A percentile compares a stretch with the other conserved stretches of the same genome.
These are phyloP conservation scores for Klebsormidium nitens DNA, from an alignment of 139 green algal genomes.

Conservation along the genomic window DNA sequence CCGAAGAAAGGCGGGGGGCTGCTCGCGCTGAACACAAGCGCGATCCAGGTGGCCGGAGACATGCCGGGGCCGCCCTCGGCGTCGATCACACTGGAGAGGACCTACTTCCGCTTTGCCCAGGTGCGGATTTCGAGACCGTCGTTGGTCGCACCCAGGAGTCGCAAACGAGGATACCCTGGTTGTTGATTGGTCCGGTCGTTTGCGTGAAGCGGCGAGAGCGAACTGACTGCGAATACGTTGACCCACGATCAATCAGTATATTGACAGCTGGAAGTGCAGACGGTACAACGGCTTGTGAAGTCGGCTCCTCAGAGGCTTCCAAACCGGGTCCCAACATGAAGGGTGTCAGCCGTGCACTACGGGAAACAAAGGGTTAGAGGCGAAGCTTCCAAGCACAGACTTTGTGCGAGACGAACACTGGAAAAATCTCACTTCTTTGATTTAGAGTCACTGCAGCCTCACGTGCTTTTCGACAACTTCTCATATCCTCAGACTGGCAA, in stretches of 20 bases:
- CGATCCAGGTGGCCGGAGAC: no score
- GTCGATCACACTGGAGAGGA: neutral
- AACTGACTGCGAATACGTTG: no score
- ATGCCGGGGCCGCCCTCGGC: neutral
- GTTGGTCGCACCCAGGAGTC: neutral
- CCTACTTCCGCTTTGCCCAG: neutral
- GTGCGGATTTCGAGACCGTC: neutral
- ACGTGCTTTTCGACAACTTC: no score
- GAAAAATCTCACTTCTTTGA: neutral
- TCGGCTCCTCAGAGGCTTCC: no score
- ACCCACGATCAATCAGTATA: no score
- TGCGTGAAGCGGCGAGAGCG: no score
- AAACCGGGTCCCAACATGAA: no score
- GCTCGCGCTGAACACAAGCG: neutral
- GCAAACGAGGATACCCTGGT: neutral
- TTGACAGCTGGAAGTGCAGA: no score
- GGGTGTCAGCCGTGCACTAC: neutral
- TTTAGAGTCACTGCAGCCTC: no score
- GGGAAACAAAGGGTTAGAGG: neutral
- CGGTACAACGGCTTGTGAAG: no score
- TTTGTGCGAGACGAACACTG: neutral
- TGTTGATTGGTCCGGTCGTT: no score
- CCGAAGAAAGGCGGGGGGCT: conserved; percentile 1
- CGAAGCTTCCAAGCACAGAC: neutral
- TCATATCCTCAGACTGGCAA: no score